Evolutionary conservation across 176 grass and related monocot genomes (phyloP).

Genomic region (Triticum dicoccoides): DNA sequence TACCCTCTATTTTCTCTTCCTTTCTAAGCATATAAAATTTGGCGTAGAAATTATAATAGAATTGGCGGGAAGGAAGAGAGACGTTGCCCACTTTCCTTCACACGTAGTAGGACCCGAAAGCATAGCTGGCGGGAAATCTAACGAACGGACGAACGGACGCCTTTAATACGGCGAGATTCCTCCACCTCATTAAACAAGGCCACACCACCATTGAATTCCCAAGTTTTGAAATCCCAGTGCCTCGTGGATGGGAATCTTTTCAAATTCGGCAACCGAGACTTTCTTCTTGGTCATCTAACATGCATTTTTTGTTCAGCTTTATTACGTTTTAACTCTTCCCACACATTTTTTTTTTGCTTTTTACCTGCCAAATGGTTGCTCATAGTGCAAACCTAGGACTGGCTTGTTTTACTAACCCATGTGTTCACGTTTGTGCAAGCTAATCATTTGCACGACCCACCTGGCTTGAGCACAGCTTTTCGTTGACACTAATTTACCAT

Average conservation of each 20-base stretch:
- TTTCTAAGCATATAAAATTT: too few relatives aligned
- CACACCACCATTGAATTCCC: neutral
- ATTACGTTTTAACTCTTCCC: too few relatives aligned
- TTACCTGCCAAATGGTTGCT: too few relatives aligned
- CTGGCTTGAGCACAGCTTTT: neutral
- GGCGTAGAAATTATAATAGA: neutral
- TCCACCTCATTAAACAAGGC: slow-evolving; percentile 8
- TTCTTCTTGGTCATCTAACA: neutral
- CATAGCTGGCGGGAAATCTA: slow-evolving; percentile 28
- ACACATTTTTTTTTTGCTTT: too few relatives aligned
- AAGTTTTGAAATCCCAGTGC: neutral
- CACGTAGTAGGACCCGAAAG: neutral
- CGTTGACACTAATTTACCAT: neutral
- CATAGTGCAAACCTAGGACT: too few relatives aligned
- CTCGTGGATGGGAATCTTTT: neutral
- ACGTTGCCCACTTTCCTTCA: neutral
- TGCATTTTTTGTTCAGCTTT: too few relatives aligned
- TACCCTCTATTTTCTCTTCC: neutral
- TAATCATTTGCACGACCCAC: neutral
- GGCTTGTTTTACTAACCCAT: too few relatives aligned
- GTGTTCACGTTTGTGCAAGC: neutral
- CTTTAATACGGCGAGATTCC: slow-evolving; percentile 8
- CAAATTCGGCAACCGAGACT: neutral
- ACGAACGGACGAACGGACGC: slow-evolving; percentile 29
- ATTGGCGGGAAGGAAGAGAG: neutral